These are phyloP conservation scores for Actinomucor elegans DNA, from an alignment of 371 early-diverging fungal species.

Conservation along the genomic window DNA sequence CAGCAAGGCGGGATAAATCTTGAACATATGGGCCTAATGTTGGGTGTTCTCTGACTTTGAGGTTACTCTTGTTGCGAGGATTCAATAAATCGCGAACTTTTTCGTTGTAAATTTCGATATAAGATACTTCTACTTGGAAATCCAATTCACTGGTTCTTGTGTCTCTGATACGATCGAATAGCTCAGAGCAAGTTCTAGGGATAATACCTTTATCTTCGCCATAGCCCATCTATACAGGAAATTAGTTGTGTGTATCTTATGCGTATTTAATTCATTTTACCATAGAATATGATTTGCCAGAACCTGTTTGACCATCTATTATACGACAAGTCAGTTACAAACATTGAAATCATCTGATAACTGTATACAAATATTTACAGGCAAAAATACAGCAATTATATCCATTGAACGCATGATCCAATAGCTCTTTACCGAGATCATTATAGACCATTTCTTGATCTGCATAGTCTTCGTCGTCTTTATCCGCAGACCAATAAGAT, in stretches of 20 bases:
- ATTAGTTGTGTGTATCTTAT: background rate
- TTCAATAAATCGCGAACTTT: constrained; percentile 87
- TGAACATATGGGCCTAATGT: constrained; percentile 88
- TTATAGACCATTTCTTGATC: constrained; percentile 77
- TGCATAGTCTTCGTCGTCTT: constrained; percentile 60
- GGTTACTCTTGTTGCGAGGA: constrained; percentile 69
- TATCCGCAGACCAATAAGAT: constrained; percentile 78
- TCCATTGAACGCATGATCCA: constrained; percentile 84
- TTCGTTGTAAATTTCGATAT: constrained; percentile 85
- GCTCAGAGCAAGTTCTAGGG: constrained; percentile 72
- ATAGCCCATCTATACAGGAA: constrained; percentile 53
- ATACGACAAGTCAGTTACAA: no score
- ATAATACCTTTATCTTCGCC: constrained; percentile 81
- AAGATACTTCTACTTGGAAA: constrained; percentile 79
- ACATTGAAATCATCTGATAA: no score
- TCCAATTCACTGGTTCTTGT: constrained; percentile 40
- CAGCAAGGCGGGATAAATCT: constrained; percentile 79
- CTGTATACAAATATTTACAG: constrained; percentile 49
- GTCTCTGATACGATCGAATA: constrained; percentile 67
- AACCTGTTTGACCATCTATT: constrained; percentile 82
- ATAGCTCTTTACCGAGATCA: constrained; percentile 70
- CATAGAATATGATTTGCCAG: constrained; percentile 82
- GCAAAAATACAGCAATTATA: constrained; percentile 89
- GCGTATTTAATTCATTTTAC: constrained; percentile 29
- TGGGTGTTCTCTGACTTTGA: constrained; percentile 87